Base-by-base conservation (phyloP, 1,284 basidiomycete genomes). In the Cystobasidiaceae sp. region DNA sequence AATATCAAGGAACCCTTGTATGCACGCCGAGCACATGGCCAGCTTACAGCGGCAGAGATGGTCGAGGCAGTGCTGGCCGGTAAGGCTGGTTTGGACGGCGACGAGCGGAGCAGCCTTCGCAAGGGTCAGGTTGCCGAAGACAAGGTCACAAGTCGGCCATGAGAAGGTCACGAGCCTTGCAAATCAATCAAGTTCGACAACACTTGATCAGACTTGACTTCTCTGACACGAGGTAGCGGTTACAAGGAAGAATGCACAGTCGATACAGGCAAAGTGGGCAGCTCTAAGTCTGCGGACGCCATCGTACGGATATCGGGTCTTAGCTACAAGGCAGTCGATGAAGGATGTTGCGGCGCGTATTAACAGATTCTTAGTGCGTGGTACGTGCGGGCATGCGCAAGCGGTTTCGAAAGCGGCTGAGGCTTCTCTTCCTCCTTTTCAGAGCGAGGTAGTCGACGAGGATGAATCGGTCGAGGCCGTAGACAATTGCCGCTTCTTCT, bases 21-120 rank as follows among this genome's bases (percentile, higher is more conserved):
- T 28, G 46, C 57, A 37, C 13, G 30, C 17, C 19, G 23, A 11
- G 52, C 65, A 33, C n/a, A 17, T 4, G 51, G 44, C 44, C 65
- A 59, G 32, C 17, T 61, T 2, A 39, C 23, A 30, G 37, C 27
- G 5, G 34, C 27, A 7, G 57, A 67, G 45, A 67, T 59, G 57
- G 51, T 67, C 8, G 25, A 60, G 39, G 58, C 51, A 13, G 58
- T 67, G 8, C 43, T 59, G 34, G 65, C 30, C 0, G 65, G 57
- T 11, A 54, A 33, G 44, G 65, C 58, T 23, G 58, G 57, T 5
- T 23, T 34, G 30, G 28, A 50, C 32, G 55, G 55, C 4, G 65
- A 67, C 34, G 39, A 52, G 41, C 19, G 58, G 32, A 61, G 52
- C 27, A 52, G 50, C n/a, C 19, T 59, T 3, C 51, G 49, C 25